Conservation (phyloP, 352 stramenopile species). For the Globisporangium mamillatum region DNA sequence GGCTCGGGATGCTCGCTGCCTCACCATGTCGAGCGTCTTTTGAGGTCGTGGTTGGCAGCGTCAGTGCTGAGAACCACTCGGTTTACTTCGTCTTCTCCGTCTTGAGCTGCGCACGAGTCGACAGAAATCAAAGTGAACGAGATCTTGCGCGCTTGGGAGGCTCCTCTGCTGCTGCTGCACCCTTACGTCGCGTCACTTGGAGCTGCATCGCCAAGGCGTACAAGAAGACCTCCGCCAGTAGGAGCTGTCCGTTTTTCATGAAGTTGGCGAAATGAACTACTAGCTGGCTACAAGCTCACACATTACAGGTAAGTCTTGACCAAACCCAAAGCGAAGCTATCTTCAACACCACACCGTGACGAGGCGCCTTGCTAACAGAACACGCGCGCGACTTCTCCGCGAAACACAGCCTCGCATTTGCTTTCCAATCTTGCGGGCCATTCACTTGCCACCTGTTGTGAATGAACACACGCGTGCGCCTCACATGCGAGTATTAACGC, state of each 20-base stretch:
- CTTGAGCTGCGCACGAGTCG: constrained; percentile 1
- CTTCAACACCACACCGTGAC: neutral
- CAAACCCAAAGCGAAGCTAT: too few species aligned
- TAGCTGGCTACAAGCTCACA: neutral
- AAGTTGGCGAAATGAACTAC: neutral
- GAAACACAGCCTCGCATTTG: too few species aligned
- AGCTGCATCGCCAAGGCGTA: too few species aligned
- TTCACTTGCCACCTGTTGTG: too few species aligned
- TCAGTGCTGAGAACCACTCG: neutral
- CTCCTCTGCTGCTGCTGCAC: neutral
- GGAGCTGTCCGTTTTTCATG: constrained; percentile 1
- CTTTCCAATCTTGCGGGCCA: too few species aligned
- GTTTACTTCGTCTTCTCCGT: neutral
- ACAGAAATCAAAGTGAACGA: neutral
- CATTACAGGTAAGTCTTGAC: neutral
- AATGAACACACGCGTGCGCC: too few species aligned
- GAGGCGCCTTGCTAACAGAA: too few species aligned
- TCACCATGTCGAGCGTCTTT: neutral
- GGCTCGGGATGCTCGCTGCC: neutral
- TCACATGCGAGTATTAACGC: too few species aligned
- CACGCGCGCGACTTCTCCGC: too few species aligned
- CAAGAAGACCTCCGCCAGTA: too few species aligned
- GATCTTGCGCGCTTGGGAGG: neutral
- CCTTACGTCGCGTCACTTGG: neutral
- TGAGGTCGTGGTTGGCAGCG: too few species aligned